These are phyloP conservation scores for Larix kaempferi DNA, from an alignment of 75 land plant genomes.

Conservation along the genomic window DNA sequence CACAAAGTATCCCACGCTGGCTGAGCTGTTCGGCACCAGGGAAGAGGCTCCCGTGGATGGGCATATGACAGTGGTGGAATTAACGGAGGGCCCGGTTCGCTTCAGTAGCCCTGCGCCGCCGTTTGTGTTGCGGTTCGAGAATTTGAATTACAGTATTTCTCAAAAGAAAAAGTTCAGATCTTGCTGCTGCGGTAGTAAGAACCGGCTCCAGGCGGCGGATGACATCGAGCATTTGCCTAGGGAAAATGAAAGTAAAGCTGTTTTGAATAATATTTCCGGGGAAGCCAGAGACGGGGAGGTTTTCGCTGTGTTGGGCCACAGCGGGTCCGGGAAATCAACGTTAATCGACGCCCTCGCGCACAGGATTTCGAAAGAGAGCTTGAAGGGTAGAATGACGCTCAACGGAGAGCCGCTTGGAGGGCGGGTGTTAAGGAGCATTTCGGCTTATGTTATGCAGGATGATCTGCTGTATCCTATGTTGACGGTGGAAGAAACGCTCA, in stretches of 20 bases:
- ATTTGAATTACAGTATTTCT: slow-evolving; percentile 46
- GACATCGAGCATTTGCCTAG: background rate
- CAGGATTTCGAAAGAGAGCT: slow-evolving; percentile 57
- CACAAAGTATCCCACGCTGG: background rate
- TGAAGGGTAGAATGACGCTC: slow-evolving; percentile 47
- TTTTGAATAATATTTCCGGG: slow-evolving; percentile 63
- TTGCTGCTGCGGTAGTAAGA: background rate
- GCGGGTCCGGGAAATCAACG: slow-evolving; percentile 80
- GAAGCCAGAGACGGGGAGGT: slow-evolving; percentile 84
- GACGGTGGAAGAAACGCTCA: slow-evolving; percentile 70
- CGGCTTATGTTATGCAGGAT: slow-evolving; percentile 92
- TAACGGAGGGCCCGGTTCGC: background rate
- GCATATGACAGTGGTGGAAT: background rate
- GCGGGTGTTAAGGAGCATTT: slow-evolving; percentile 44
- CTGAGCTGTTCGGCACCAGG: too few relatives aligned
- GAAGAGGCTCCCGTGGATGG: slow-evolving; percentile 7
- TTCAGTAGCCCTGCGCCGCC: slow-evolving; percentile 8
- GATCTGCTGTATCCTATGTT: slow-evolving; percentile 77
- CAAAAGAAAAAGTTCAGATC: background rate
- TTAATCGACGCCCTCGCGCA: slow-evolving; percentile 66
- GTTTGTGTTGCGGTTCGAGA: slow-evolving; percentile 40
- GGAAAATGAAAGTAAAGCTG: slow-evolving; percentile 11
- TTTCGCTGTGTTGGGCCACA: slow-evolving; percentile 76
- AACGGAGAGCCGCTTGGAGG: slow-evolving; percentile 54
- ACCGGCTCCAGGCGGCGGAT: slow-evolving; percentile 1